phyloP scores from a whole-genome alignment of 176 grass and related monocot species.

The Carex littledalei region DNA sequence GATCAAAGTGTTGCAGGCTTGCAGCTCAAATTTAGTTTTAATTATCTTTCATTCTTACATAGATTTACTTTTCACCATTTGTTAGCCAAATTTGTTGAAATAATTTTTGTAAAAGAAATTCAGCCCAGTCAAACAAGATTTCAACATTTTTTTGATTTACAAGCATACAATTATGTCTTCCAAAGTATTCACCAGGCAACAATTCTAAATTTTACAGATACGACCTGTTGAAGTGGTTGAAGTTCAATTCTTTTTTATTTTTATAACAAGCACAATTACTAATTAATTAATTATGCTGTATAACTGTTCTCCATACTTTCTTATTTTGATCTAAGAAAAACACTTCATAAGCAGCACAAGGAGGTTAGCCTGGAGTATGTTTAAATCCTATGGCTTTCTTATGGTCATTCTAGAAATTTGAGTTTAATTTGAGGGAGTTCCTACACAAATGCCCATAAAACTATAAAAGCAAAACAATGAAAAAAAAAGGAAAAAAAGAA shows the following conservation, averaged over 20 bases:
- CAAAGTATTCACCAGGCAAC: background rate
- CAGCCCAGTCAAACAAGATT: background rate
- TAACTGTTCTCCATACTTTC: background rate
- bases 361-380: background rate
- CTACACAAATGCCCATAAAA: background rate
- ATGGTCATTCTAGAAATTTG: background rate
- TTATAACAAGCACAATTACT: too few relatives aligned
- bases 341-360: background rate
- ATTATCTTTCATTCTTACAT: background rate
- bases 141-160: too few relatives aligned
- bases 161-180: background rate
- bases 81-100: background rate
- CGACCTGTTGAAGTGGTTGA: background rate
- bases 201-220: background rate
- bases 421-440: background rate
- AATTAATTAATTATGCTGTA: background rate
- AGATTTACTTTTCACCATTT: background rate
- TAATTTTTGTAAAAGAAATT: background rate
- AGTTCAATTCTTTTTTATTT: background rate
- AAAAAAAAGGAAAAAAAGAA: background rate
- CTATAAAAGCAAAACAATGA: background rate
- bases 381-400: background rate
- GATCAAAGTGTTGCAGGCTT: background rate
- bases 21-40: background rate
- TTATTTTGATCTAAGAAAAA: background rate